phyloP scores from a whole-genome alignment of 768 basidiomycete species.

The Russula sp. region DNA sequence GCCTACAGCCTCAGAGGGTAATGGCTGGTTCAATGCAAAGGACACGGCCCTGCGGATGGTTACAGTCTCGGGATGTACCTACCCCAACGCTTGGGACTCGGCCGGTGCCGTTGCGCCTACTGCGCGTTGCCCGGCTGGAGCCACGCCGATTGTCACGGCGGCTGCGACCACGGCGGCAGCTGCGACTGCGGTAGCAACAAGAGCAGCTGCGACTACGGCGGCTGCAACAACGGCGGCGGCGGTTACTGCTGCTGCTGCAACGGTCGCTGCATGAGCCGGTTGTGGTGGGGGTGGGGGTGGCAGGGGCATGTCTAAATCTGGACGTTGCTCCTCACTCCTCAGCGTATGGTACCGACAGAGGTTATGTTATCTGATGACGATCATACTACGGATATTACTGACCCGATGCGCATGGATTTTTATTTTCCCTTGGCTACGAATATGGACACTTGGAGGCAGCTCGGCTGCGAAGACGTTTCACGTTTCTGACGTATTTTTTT shows the following conservation, averaged over 20 bases:
- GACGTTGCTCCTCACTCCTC: no score
- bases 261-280: not conserved
- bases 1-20: constrained; percentile 31
- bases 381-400: not conserved
- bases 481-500: constrained; percentile 3
- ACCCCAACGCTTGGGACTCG: constrained; percentile 49
- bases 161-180: not conserved
- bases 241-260: not conserved
- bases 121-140: constrained; percentile 11
- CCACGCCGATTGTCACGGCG: not conserved
- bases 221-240: not conserved
- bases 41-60: constrained; percentile 51
- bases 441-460: not conserved
- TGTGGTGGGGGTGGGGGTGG: not conserved
- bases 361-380: no score
- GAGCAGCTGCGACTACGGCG: no score
- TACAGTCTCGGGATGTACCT: constrained; percentile 54
- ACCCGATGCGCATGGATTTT: not conserved
- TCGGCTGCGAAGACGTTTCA: constrained; percentile 17
- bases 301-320: no score
- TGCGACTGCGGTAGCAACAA: no score
- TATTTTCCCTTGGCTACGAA: not conserved
- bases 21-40: constrained; percentile 51
- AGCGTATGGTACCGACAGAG: not conserved
- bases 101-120: constrained; percentile 18